phyloP scores from a whole-genome alignment of 2,329 filamentous ascomycete genomes.

The Rutstroemia sp. region DNA sequence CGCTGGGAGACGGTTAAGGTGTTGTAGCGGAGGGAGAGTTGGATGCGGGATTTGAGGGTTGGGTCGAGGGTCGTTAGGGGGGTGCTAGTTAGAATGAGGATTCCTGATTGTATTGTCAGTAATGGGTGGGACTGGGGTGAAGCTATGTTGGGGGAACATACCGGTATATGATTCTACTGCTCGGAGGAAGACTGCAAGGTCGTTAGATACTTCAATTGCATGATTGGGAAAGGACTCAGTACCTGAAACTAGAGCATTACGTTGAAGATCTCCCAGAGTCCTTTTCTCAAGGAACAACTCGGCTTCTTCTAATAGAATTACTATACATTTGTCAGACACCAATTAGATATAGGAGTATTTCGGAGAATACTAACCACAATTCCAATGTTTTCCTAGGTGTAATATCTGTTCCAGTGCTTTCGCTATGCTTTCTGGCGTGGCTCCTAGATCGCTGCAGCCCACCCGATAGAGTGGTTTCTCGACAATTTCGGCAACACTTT shows the following conservation, averaged over 20 bases:
- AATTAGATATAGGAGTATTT: neutral
- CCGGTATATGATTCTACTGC: slow-evolving; percentile 33
- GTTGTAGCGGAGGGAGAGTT: slow-evolving; percentile 27
- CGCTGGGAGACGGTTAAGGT: slow-evolving; percentile 5
- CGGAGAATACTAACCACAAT: neutral
- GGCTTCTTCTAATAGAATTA: slow-evolving; percentile 5
- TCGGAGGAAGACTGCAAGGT: slow-evolving; percentile 28
- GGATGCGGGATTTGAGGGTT: slow-evolving; percentile 32
- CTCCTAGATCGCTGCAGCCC: slow-evolving; percentile 3
- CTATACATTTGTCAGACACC: neutral
- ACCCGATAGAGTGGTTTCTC: slow-evolving; percentile 3
- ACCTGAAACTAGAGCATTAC: slow-evolving; percentile 6
- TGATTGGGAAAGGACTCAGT: neutral
- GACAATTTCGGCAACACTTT: neutral
- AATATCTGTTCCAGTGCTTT: slow-evolving; percentile 4
- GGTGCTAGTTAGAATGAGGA: slow-evolving; percentile 36
- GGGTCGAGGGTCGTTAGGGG: slow-evolving; percentile 32
- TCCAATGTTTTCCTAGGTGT: slow-evolving; percentile 3
- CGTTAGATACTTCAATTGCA: neutral
- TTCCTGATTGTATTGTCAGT: slow-evolving; percentile 22
- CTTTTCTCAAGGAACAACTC: slow-evolving; percentile 7
- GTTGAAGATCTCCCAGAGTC: neutral
- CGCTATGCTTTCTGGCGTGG: neutral
- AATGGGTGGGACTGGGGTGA: neutral
- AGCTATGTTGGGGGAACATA: neutral